Evolutionary conservation across 1,284 basidiomycete genomes (phyloP).

Genomic region (Sanghuangporus sanghuang): DNA sequence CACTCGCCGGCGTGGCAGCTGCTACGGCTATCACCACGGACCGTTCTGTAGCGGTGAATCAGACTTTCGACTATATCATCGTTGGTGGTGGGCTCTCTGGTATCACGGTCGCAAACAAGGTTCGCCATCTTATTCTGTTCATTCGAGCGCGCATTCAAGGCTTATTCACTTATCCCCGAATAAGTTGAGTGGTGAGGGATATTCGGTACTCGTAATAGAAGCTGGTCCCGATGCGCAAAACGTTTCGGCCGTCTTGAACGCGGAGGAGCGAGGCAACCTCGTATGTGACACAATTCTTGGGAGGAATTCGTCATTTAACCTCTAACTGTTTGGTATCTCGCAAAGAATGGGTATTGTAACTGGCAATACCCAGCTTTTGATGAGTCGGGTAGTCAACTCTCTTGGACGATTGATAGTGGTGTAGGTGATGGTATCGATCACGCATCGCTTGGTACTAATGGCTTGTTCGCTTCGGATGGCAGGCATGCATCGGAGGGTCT

Average conservation of each 20-base stretch:
- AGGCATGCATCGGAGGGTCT: constrained; percentile 13
- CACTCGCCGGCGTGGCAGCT: not conserved
- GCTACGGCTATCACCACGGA: constrained; percentile 11
- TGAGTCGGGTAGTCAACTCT: constrained; percentile 1
- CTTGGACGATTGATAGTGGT: constrained; percentile 11
- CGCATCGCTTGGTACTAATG: no score
- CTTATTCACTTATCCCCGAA: not conserved
- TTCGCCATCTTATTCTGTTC: constrained; percentile 16
- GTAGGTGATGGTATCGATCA: not conserved
- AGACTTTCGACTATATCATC: constrained; percentile 41
- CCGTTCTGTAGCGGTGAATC: constrained; percentile 1
- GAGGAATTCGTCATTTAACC: not conserved
- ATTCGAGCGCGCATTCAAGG: not conserved
- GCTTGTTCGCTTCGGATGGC: not conserved
- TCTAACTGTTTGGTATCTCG: not conserved
- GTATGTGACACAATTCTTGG: not conserved
- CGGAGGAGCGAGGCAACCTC: constrained; percentile 5
- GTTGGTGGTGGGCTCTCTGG: constrained; percentile 44
- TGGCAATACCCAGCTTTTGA: constrained; percentile 13
- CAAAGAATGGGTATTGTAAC: constrained; percentile 12
- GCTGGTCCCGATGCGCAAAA: constrained; percentile 18
- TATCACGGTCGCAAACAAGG: constrained; percentile 32
- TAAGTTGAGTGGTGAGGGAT: constrained; percentile 13
- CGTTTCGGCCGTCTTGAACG: constrained; percentile 8
- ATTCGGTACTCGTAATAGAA: constrained; percentile 22